Evolutionary conservation across 1,284 basidiomycete genomes (phyloP).

Genomic region (Lentinula novae-zelandiae): DNA sequence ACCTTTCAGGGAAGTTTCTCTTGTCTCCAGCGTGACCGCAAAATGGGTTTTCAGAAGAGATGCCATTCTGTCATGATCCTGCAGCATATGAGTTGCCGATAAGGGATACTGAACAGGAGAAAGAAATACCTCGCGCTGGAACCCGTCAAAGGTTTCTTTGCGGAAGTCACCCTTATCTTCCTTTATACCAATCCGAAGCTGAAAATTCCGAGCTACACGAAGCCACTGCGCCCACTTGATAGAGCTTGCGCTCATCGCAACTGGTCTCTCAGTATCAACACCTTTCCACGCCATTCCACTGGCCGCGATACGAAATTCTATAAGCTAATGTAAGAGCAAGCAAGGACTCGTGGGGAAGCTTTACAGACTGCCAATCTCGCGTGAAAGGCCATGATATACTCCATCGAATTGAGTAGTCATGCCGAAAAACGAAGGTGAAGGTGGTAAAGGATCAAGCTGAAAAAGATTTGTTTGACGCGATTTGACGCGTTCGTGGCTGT

Average conservation of each 20-base stretch:
- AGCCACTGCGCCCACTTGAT: constrained; percentile 91
- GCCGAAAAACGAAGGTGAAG: constrained; percentile 26
- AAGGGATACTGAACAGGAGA: constrained; percentile 6
- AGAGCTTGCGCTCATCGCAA: constrained; percentile 67
- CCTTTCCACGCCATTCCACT: constrained; percentile 94
- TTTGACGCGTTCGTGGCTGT: constrained; percentile 26
- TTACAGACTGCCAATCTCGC: constrained; percentile 78
- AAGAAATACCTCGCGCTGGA: constrained; percentile 74
- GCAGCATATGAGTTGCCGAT: constrained; percentile 3
- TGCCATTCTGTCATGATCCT: constrained; percentile 83
- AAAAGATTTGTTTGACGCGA: constrained; percentile 26
- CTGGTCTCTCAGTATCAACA: constrained; percentile 59
- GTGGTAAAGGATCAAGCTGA: constrained; percentile 13
- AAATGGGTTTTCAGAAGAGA: constrained; percentile 84
- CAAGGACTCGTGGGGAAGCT: background rate
- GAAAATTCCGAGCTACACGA: constrained; percentile 88
- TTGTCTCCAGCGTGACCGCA: constrained; percentile 79
- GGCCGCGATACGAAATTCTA: constrained; percentile 85
- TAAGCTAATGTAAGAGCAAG: constrained; percentile 9
- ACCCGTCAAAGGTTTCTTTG: constrained; percentile 91
- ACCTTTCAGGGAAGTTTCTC: constrained; percentile 88
- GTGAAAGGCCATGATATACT: constrained; percentile 73
- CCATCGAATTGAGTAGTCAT: constrained; percentile 77
- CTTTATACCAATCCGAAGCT: constrained; percentile 74
- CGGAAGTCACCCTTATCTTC: constrained; percentile 54